Conservation (phyloP, 2,329 filamentous ascomycete species). For the Basipetospora chlamydospora region DNA sequence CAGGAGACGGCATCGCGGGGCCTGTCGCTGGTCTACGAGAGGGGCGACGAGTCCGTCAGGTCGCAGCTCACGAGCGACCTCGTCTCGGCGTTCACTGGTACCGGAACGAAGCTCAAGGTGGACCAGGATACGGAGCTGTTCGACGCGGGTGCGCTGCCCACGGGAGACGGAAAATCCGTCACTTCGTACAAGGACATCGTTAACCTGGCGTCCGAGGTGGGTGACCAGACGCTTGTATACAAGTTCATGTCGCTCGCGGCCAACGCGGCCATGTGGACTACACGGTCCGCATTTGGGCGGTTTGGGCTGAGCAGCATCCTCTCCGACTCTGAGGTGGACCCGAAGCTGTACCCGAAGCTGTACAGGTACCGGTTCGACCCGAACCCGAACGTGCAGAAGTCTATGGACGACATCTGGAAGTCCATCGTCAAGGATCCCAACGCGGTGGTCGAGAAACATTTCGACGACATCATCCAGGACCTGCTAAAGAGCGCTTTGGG, state of each 20-base stretch:
- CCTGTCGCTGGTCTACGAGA: conserved; percentile 84
- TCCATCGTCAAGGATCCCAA: conserved; percentile 82
- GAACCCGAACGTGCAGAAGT: conserved; percentile 79
- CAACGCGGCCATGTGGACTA: conserved; percentile 94
- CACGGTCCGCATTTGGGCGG: conserved; percentile 85
- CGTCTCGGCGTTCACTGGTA: conserved; percentile 75
- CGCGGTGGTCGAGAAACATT: conserved; percentile 62
- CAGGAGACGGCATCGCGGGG: conserved; percentile 91
- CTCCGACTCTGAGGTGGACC: conserved; percentile 75
- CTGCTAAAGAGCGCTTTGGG: conserved; percentile 74
- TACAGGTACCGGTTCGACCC: conserved; percentile 93
- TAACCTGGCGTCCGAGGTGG: conserved; percentile 89
- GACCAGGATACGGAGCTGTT: conserved; percentile 87
- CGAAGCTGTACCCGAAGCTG: conserved; percentile 88
- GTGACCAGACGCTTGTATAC: conserved; percentile 91
- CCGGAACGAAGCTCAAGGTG: conserved; percentile 62
- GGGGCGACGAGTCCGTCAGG: conserved; percentile 67
- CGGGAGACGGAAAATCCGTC: conserved; percentile 74
- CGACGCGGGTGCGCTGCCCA: conserved; percentile 78
- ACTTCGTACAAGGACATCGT: conserved; percentile 98
- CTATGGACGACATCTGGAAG: conserved; percentile 98
- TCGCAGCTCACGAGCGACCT: conserved; percentile 76
- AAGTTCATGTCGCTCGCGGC: conserved; percentile 96
- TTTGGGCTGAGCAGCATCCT: conserved; percentile 89
- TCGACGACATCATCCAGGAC: conserved; percentile 80